phyloP scores from a whole-genome alignment of 805 yeast genomes.

The Yarrowia yakushimensis region DNA sequence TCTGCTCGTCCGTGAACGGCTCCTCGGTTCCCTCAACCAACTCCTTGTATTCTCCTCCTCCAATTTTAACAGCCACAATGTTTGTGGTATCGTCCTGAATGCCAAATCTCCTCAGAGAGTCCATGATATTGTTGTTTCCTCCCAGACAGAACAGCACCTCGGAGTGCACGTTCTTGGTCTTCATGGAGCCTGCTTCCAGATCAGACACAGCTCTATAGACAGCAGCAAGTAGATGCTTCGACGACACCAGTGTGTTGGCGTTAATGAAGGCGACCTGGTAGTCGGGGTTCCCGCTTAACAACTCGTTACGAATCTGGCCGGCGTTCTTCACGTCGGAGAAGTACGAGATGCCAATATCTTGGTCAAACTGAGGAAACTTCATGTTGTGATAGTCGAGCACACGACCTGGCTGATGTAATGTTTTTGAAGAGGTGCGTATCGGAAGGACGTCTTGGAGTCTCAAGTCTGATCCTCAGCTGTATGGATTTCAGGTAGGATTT shows the following conservation, averaged over 20 bases:
- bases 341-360: constrained; percentile 4
- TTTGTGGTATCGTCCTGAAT: constrained; percentile 48
- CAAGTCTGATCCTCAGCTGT: background rate
- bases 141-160: constrained; percentile 68
- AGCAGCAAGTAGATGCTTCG: constrained; percentile 61
- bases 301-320: constrained; percentile 44
- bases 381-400: background rate
- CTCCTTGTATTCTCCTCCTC: constrained; percentile 28
- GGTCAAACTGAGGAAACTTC: constrained; percentile 9
- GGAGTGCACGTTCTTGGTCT: constrained; percentile 65
- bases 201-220: constrained; percentile 60
- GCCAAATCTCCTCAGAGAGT: constrained; percentile 69
- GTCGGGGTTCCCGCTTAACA: constrained; percentile 45
- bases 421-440: too few relatives aligned
- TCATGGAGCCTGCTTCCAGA: constrained; percentile 44
- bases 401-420: too few relatives aligned
- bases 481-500: background rate
- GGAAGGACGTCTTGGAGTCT: too few relatives aligned
- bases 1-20: constrained; percentile 24
- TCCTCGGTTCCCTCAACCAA: constrained; percentile 29
- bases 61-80: constrained; percentile 52
- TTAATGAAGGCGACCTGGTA: constrained; percentile 66
- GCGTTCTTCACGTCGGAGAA: constrained; percentile 44
- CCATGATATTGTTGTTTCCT: constrained; percentile 53
- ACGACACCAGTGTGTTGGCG: constrained; percentile 53